Evolutionary conservation across 208 protist genomes (phyloP).

Genomic region (Leishmania arabica): DNA sequence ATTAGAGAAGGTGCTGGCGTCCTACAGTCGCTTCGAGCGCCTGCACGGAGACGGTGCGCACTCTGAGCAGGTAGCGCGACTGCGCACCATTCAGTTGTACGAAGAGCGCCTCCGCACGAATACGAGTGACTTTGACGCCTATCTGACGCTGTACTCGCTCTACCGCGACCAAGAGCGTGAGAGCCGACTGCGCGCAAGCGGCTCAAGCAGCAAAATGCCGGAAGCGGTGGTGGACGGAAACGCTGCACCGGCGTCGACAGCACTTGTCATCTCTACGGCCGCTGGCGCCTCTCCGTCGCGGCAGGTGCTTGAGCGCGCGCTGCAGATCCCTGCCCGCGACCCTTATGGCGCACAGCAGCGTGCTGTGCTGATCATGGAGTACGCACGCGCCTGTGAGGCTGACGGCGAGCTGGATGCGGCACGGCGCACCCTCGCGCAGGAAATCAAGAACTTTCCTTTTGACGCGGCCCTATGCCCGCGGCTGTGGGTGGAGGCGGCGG

Average conservation of each 20-base stretch:
- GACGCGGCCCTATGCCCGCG: slow-evolving; percentile 55
- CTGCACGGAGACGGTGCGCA: slow-evolving; percentile 44
- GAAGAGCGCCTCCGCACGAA: slow-evolving; percentile 55
- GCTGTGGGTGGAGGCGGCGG: slow-evolving; percentile 81
- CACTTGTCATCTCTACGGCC: neutral
- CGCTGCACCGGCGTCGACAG: neutral
- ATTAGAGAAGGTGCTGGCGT: slow-evolving; percentile 57
- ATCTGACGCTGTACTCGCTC: slow-evolving; percentile 72
- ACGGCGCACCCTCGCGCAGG: slow-evolving; percentile 46
- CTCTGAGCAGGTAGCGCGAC: slow-evolving; percentile 36
- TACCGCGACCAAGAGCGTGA: slow-evolving; percentile 47
- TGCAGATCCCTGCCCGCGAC: slow-evolving; percentile 31
- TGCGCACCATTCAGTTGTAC: slow-evolving; percentile 63
- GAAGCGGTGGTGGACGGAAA: neutral
- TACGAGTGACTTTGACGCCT: slow-evolving; percentile 65
- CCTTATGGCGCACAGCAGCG: slow-evolving; percentile 58
- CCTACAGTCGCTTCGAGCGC: slow-evolving; percentile 73
- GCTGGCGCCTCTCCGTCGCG: slow-evolving; percentile 3
- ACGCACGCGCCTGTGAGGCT: slow-evolving; percentile 45
- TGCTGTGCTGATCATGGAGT: slow-evolving; percentile 76
- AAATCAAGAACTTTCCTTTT: slow-evolving; percentile 81
- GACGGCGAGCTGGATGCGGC: slow-evolving; percentile 42
- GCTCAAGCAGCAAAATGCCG: neutral
- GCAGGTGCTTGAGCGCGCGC: slow-evolving; percentile 22
- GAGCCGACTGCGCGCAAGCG: neutral